Base-by-base conservation (phyloP, 2,329 filamentous ascomycete genomes). In the Botrytis fragariae region DNA sequence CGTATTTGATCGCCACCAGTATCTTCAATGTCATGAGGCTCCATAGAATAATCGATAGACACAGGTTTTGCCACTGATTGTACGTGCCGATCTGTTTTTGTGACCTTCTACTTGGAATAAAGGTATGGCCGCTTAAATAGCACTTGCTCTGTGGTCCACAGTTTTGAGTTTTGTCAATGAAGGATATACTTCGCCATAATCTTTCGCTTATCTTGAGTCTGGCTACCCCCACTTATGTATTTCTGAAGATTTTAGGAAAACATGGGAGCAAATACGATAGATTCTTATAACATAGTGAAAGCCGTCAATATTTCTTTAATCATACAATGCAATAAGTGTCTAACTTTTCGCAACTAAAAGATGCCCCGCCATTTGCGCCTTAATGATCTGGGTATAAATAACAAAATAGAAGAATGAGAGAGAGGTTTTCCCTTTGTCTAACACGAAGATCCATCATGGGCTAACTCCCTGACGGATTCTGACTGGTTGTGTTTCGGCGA, bases 401-500 rank as follows among this genome's bases (percentile, higher is more conserved):
- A 10, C 18, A 69, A 69, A 44, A 37, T n/a, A 35, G 22, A 32
- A 45, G 14, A 69, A 57, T 20, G 25, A 18, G 20, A 42, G 25
- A 69, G 29, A 22, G 7, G 16, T 4, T 18, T 29, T 37, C 18
- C 37, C 39, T n/a, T 61, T n/a, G 29, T 14, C 29, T 62, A 61
- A 61, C 20, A 12, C 14, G 54, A 61, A 61, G 68, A 60, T 37
- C 54, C 54, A 61, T 61, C 54, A 45, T 61, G 22, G n/a, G 54
- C 54, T 3, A 70, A n/a, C 14, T 61, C 54, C 22, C 29, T 70
- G 22, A 35, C 16, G 1, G 68, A 70, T 45, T 70, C 68, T 14
- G 68, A 61, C 4, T 45, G 68, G 25, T 8, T n/a, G 12, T 61
- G 68, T 45, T 70, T 61, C n/a, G 68, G 68, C 29, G 54, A 62